Conservation (phyloP, 1,284 basidiomycete species). For the Tremellales sp. region DNA sequence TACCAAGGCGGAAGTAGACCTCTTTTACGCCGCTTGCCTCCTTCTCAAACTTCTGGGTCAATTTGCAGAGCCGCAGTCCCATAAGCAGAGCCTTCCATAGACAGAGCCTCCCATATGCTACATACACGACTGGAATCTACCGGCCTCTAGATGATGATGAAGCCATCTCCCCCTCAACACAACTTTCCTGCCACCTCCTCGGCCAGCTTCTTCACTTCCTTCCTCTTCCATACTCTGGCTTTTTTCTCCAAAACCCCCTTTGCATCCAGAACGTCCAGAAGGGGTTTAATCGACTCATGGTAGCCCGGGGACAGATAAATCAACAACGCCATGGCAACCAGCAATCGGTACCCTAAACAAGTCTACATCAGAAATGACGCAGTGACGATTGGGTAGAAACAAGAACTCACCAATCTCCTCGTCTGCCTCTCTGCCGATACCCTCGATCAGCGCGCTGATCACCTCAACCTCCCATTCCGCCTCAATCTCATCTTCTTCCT, state of each 20-base stretch:
- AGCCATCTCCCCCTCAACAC: conserved; percentile 16
- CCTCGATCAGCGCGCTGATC: conserved; percentile 70
- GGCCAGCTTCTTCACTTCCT: conserved; percentile 58
- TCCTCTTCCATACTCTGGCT: conserved; percentile 57
- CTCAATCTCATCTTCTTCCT: conserved; percentile 52
- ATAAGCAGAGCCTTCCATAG: too few species aligned
- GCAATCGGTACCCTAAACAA: conserved; percentile 66
- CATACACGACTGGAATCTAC: too few species aligned
- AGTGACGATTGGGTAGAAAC: not conserved
- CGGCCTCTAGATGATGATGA: too few species aligned
- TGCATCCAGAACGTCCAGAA: conserved; percentile 69
- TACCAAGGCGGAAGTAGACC: too few species aligned
- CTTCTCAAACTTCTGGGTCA: too few species aligned
- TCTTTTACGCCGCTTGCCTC: too few species aligned
- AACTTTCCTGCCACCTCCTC: conserved; percentile 58
- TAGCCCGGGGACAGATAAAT: conserved; percentile 59
- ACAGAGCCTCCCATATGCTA: too few species aligned
- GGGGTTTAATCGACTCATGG: conserved; percentile 58
- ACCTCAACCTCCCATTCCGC: conserved; percentile 82
- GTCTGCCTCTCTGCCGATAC: conserved; percentile 62
- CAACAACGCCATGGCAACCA: conserved; percentile 68
- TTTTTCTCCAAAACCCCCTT: conserved; percentile 54
- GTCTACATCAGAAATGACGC: conserved; percentile 1
- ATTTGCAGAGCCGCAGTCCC: too few species aligned
- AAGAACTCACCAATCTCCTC: conserved; percentile 70